Conservation (phyloP, 441 rosid genomes). For the Populus hybrid region DNA sequence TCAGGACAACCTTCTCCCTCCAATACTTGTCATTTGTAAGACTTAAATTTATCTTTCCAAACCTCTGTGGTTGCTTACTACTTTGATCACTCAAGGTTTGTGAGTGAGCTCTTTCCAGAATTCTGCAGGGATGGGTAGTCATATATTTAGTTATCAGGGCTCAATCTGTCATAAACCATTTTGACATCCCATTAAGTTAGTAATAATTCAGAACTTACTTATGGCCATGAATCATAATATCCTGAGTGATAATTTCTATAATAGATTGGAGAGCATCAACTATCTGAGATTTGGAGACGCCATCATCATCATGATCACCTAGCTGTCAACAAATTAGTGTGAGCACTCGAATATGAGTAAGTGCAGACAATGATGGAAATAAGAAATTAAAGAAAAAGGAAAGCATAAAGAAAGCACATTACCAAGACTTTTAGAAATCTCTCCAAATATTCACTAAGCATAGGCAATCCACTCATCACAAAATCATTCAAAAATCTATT, state of each 20-base stretch:
- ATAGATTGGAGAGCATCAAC: slow-evolving; percentile 91
- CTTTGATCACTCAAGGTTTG: slow-evolving; percentile 21
- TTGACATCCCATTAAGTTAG: slow-evolving; percentile 1
- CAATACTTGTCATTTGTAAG: slow-evolving; percentile 33
- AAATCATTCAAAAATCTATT: slow-evolving; percentile 56
- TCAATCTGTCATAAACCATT: slow-evolving; percentile 10
- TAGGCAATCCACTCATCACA: slow-evolving; percentile 72
- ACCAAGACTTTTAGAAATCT: slow-evolving; percentile 81
- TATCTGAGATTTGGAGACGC: slow-evolving; percentile 59
- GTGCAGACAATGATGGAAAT: slow-evolving; percentile 1
- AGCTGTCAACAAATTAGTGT: slow-evolving; percentile 48
- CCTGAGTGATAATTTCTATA: slow-evolving; percentile 75
- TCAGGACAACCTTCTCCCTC: slow-evolving; percentile 72
- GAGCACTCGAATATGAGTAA: slow-evolving; percentile 19
- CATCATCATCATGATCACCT: slow-evolving; percentile 35
- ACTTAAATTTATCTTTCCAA: slow-evolving; percentile 58
- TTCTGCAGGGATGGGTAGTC: slow-evolving; percentile 36
- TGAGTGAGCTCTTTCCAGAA: slow-evolving; percentile 49
- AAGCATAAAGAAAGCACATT: slow-evolving; percentile 19
- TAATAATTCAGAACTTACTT: slow-evolving; percentile 56
- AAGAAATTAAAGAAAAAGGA: slow-evolving; percentile 6
- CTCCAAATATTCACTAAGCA: slow-evolving; percentile 75
- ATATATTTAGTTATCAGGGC: slow-evolving; percentile 8
- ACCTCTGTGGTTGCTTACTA: slow-evolving; percentile 59
- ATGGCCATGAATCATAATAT: slow-evolving; percentile 69